A percentile compares a stretch with the other conserved stretches of the same genome.
These are phyloP conservation scores for Graphiopsis chlorocephala DNA, from an alignment of 2,329 filamentous ascomycete genomes.

Conservation along the genomic window DNA sequence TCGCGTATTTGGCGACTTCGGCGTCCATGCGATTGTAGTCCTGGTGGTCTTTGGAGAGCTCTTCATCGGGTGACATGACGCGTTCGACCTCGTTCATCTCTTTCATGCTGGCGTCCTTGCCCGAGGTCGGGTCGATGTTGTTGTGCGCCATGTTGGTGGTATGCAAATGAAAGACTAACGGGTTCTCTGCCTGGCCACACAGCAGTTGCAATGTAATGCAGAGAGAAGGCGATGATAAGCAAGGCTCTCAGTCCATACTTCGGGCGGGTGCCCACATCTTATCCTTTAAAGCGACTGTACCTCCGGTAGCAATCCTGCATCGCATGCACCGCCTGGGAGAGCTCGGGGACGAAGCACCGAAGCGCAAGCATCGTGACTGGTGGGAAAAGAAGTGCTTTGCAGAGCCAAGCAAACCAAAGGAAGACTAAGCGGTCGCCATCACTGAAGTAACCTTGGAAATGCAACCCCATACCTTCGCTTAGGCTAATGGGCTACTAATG, in stretches of 20 bases:
- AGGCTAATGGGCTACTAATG: neutral
- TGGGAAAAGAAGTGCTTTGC: slow-evolving; percentile 6
- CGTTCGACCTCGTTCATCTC: slow-evolving; percentile 45
- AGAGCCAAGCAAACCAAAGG: slow-evolving; percentile 14
- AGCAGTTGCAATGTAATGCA: neutral
- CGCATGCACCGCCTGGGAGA: neutral
- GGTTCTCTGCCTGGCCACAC: neutral
- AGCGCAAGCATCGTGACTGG: slow-evolving; percentile 5
- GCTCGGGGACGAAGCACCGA: slow-evolving; percentile 6
- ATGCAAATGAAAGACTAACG: neutral
- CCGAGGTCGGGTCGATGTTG: neutral
- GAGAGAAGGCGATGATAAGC: neutral
- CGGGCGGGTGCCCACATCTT: slow-evolving; percentile 13
- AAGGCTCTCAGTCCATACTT: neutral
- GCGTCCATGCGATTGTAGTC: slow-evolving; percentile 63
- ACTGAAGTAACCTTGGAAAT: neutral
- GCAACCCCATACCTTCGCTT: slow-evolving; percentile 5
- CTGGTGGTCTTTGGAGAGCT: slow-evolving; percentile 51
- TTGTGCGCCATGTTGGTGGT: slow-evolving; percentile 1
- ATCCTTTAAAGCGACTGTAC: neutral
- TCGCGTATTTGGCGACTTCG: slow-evolving; percentile 69
- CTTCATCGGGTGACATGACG: slow-evolving; percentile 42
- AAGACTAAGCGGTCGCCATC: slow-evolving; percentile 12
- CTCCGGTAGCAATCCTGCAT: neutral
- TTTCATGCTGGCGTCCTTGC: slow-evolving; percentile 17